Percentiles rank a stretch among this genome's conserved stretches.
Conservation (phyloP, 2,329 filamentous ascomycete species). For the Ceratocystiopsis minuta region DNA sequence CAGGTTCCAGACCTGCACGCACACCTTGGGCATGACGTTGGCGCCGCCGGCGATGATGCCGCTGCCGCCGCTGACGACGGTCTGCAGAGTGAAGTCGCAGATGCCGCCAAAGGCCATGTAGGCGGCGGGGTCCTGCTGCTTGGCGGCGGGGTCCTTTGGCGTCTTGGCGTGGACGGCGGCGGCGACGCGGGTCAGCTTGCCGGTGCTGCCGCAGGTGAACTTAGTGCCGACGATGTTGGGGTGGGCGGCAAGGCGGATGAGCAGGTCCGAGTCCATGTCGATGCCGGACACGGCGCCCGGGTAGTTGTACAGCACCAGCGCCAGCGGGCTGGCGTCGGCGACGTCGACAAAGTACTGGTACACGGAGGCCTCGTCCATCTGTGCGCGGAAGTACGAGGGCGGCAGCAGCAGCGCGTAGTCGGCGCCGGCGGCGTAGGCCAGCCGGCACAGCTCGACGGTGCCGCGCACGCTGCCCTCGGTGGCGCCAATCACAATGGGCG, state of each 20-base stretch:
- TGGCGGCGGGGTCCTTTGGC: constrained; percentile 20
- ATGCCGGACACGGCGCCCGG: constrained; percentile 73
- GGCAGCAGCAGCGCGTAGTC: constrained; percentile 68
- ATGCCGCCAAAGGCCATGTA: constrained; percentile 83
- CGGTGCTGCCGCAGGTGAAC: constrained; percentile 82
- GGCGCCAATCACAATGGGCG: constrained; percentile 69
- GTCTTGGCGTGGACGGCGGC: constrained; percentile 54
- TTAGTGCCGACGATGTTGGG: constrained; percentile 78
- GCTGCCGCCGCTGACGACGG: constrained; percentile 57
- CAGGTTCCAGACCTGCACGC: constrained; percentile 61
- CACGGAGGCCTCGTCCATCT: constrained; percentile 57
- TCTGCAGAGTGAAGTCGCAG: constrained; percentile 75
- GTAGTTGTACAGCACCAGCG: constrained; percentile 82
- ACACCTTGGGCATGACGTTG: constrained; percentile 71
- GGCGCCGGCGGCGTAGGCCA: constrained; percentile 49
- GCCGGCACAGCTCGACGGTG: constrained; percentile 56
- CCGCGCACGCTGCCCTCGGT: constrained; percentile 67
- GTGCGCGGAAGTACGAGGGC: constrained; percentile 65
- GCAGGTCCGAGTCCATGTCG: constrained; percentile 76
- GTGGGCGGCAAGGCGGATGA: constrained; percentile 63
- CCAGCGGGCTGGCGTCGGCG: constrained; percentile 56
- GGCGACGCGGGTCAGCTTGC: constrained; percentile 72
- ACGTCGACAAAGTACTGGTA: constrained; percentile 40
- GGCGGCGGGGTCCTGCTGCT: constrained; percentile 29
- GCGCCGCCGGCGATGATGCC: constrained; percentile 76